Evolutionary conservation across 176 grass and related monocot species (phyloP), one percentile per base, ranked within the genome.

Genomic region (Carex myosuroides): DNA sequence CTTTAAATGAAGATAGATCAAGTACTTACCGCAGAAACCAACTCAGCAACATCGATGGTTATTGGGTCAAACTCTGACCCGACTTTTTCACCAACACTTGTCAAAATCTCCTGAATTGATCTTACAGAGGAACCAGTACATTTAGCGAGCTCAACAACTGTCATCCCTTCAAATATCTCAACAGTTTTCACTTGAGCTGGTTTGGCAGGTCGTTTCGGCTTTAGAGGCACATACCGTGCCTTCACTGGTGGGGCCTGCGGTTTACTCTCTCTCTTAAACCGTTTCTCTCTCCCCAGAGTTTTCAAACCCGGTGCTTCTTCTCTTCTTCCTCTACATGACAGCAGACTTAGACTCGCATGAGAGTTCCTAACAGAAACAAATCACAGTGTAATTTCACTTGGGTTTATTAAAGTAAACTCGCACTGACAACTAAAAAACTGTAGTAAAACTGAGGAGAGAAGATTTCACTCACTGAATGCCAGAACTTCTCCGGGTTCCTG

Each of bases 121-220:
- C 21, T 85, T 85, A 89, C 88, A 84, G 87, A 83, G 56, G 79
- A 83, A 83, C 91, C 86, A 0, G 83, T 90, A 84, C 83, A 84
- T 83, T 92, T 98, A 79, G 89, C 90, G 53, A 98, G 92, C 60
- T 98, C 95, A 91, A 89, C 83, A 53, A 98, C 79, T 60, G 91
- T 91, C 91, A 98, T 98, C 79, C 95, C 92, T 86, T 98, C 92
- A 93, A 98, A 98, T 89, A 98, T 95, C 8, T 95, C 95, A 81
- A 95, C 67, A 65, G 69, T 95, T 90, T 90, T 98, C 84, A 93
- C 88, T 85, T 73, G 85, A 79, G 46, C 70, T 58, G 88, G 64
- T 85, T 90, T 98, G 29, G 11, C 16, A 83, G 60, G 1, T 58
- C 42, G 81, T 89, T 98, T 98, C 2, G 32, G 81, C 86, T 87